Base-by-base conservation (phyloP, 2,329 filamentous ascomycete species). In the Tetracladium maxilliforme region DNA sequence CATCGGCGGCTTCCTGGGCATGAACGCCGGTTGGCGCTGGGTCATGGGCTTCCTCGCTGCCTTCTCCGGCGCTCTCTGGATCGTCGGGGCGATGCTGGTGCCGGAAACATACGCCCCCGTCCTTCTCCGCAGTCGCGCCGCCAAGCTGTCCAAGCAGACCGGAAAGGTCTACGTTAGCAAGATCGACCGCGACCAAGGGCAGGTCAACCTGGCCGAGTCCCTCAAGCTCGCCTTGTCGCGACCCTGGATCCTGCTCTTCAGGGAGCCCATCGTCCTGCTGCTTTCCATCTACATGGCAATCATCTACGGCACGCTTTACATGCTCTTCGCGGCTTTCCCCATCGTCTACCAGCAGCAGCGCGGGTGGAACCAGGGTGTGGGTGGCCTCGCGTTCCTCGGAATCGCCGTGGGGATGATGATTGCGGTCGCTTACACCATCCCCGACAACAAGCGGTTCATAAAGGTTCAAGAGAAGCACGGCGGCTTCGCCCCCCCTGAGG, bases 11-110 rank as follows among this genome's bases (percentile, higher is more conserved):
- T 80, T 78, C 43, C 51, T 78, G 4, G 68, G 69, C 10, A 58
- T 69, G 42, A 55, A 58, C 3, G 61, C 57, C 9, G 71, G 70
- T 11, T 78, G 74, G 75, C 56, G 69, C 37, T 78, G 74, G 74
- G 64, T 79, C 12, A 56, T 65, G 43, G 69, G 68, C 2, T 47
- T 76, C 28, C 58, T 70, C 39, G 58, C 63, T 27, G 64, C 68
- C 31, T 73, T 76, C 43, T 71, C 65, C 6, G 68, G 66, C 9
- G 47, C 59, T 9, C 57, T 75, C 27, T 73, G 67, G 61, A 56
- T 72, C 22, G 23, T 58, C 22, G 61, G 58, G 26, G 40, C 54
- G 1, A 30, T 70, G 16, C 33, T 58, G 18, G 56, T 73, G 4
- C 68, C 66, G 3, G 69, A 73, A 45, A 74, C 69, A 1, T 73